These are phyloP conservation scores for Eucalyptus camaldulensis DNA, from an alignment of 345 rosid genomes.

Conservation along the genomic window DNA sequence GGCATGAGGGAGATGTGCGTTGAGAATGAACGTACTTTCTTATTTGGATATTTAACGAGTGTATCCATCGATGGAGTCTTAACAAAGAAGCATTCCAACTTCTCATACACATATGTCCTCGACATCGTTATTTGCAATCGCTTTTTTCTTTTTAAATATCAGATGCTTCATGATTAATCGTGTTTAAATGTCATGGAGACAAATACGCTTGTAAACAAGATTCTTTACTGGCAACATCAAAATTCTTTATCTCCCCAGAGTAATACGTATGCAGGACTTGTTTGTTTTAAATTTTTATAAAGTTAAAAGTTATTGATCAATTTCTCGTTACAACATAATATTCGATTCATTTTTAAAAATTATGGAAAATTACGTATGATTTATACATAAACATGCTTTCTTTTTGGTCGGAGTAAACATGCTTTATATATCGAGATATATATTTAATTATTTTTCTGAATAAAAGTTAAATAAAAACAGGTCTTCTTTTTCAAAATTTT, in stretches of 20 bases:
- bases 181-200: not conserved
- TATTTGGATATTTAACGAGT: not conserved
- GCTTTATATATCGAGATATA: accelerated
- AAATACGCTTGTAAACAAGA: not conserved
- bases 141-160: not conserved
- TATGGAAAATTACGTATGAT: not conserved
- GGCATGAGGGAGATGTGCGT: accelerated
- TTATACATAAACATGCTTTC: not conserved
- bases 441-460: too few species aligned
- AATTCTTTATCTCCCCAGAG: not conserved
- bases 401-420: not conserved
- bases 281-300: not conserved
- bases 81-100: not conserved
- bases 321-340: not conserved
- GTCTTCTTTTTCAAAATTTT: not conserved
- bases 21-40: too few species aligned
- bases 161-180: not conserved
- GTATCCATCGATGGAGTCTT: accelerated
- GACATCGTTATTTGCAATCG: accelerated
- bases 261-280: not conserved
- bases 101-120: accelerated
- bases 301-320: not conserved
- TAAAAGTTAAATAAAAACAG: not conserved
- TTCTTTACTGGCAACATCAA: not conserved
- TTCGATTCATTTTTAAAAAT: not conserved